Conservation (phyloP, 1,284 basidiomycete genomes). For the Xerocomus nothofagi region DNA sequence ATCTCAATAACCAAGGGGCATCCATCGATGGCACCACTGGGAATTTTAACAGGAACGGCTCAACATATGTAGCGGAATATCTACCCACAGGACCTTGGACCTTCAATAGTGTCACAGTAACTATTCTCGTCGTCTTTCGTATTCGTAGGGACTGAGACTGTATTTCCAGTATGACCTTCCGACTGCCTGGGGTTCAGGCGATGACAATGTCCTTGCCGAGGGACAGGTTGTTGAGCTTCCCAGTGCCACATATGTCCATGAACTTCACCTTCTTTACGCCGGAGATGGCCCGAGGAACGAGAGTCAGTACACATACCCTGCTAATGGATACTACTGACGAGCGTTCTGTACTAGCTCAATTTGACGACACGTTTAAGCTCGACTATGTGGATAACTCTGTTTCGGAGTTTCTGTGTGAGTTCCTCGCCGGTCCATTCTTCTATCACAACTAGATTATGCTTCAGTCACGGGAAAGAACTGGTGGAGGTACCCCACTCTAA, state of each 20-base stretch:
- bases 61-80: constrained; percentile 39
- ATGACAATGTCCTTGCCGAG: constrained; percentile 41
- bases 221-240: constrained; percentile 39
- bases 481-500: constrained; percentile 39
- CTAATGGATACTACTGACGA: not conserved
- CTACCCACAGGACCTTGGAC: constrained; percentile 37
- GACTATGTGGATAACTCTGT: constrained; percentile 38
- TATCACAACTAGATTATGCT: not conserved
- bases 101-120: constrained; percentile 38
- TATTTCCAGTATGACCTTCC: constrained; percentile 38
- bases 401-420: constrained; percentile 36
- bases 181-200: constrained; percentile 33
- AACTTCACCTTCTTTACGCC: constrained; percentile 45
- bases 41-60: constrained; percentile 38
- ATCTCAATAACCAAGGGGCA: constrained; percentile 44
- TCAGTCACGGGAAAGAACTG: constrained; percentile 43
- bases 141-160: not conserved
- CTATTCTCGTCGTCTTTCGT: not conserved
- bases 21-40: constrained; percentile 39
- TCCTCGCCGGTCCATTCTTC: no score
- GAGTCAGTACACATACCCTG: constrained; percentile 15
- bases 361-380: constrained; percentile 36
- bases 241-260: constrained; percentile 36
- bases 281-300: constrained; percentile 40
- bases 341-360: constrained; percentile 27